phyloP scores from a whole-genome alignment of 2,329 filamentous ascomycete species.

The Penicillium sp. region DNA sequence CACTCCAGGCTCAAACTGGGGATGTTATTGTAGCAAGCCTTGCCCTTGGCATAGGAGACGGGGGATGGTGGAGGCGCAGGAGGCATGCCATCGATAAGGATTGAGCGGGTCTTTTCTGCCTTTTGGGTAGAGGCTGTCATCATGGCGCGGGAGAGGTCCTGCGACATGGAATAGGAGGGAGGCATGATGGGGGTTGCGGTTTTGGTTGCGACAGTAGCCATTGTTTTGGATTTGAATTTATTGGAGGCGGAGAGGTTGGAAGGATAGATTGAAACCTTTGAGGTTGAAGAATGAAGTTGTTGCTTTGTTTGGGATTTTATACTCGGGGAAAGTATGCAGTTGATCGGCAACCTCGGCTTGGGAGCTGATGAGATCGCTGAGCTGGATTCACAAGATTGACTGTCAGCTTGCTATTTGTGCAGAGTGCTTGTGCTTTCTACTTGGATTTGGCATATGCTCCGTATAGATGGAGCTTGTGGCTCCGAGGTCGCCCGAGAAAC shows the following conservation, averaged over 20 bases:
- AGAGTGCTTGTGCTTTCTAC: conserved; percentile 1
- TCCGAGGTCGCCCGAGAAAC: conserved; percentile 18
- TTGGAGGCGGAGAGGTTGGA: neutral
- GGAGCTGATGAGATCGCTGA: neutral
- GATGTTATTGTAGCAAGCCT: conserved; percentile 15
- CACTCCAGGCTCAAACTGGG: conserved; percentile 21
- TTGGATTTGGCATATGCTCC: conserved; percentile 7
- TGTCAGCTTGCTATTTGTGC: conserved; percentile 6
- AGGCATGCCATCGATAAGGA: conserved; percentile 26
- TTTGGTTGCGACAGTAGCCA: conserved; percentile 14
- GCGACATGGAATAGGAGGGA: conserved; percentile 26
- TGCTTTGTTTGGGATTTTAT: neutral
- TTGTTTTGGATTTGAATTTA: conserved; percentile 2
- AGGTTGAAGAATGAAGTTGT: neutral
- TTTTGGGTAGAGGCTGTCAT: conserved; percentile 36
- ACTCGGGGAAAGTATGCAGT: neutral
- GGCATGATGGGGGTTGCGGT: conserved; percentile 22
- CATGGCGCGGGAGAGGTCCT: conserved; percentile 42
- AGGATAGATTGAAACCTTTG: neutral
- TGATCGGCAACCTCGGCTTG: conserved; percentile 9
- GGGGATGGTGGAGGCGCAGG: conserved; percentile 24
- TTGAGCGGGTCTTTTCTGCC: conserved; percentile 23
- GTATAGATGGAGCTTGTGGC: conserved; percentile 5
- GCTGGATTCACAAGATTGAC: neutral
- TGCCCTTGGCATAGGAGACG: conserved; percentile 19